Conservation (phyloP, 805 yeast species). For the Pachysolen tannophilus region DNA sequence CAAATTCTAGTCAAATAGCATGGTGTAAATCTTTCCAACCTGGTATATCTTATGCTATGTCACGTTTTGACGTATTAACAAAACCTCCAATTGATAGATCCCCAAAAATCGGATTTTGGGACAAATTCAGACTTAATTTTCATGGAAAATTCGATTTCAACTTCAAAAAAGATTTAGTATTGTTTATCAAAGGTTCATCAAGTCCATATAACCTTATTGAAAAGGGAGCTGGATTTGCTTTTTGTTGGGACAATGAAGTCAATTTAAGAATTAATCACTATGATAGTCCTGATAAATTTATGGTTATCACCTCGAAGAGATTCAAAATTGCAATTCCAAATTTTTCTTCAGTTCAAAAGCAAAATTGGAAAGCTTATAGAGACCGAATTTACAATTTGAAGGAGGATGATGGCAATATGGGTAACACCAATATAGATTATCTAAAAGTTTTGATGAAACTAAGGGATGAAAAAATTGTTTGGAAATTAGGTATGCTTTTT, state of each 20-base stretch:
- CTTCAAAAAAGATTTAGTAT: conserved; percentile 44
- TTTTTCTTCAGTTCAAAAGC: not conserved
- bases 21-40: conserved; percentile 88
- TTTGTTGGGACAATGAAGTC: conserved; percentile 63
- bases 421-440: too few species aligned
- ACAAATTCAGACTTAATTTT: conserved; percentile 67
- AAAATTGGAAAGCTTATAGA: not conserved
- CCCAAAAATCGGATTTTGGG: conserved; percentile 86
- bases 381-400: too few species aligned
- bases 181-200: conserved; percentile 64
- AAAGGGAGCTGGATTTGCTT: conserved; percentile 65
- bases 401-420: too few species aligned
- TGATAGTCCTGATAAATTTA: conserved; percentile 60
- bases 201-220: conserved; percentile 72
- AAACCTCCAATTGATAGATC: conserved; percentile 90
- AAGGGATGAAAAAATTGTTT: not conserved
- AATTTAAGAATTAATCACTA: conserved; percentile 52
- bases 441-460: not conserved
- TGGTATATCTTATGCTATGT: conserved; percentile 72
- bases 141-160: conserved; percentile 53
- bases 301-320: conserved; percentile 44
- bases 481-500: conserved; percentile 46
- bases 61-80: conserved; percentile 72
- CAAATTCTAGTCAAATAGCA: conserved; percentile 53
- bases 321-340: not conserved